Evolutionary conservation across 371 early-diverging fungal species (phyloP).

Genomic region (Rhizopus sp.): DNA sequence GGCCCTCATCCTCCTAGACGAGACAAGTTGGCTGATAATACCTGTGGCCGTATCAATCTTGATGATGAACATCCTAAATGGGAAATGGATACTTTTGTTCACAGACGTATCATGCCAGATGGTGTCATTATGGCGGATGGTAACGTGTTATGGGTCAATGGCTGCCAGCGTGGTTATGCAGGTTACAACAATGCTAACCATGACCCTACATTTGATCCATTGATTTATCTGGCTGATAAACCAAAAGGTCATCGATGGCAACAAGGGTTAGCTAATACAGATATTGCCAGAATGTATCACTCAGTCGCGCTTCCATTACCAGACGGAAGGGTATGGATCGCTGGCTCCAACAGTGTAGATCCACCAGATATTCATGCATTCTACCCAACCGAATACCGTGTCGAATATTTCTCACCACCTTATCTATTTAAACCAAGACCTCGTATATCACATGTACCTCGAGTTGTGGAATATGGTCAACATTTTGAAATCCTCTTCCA

Average conservation of each 20-base stretch:
- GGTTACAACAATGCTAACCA: conserved; percentile 54
- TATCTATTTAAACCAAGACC: conserved; percentile 61
- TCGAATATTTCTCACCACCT: conserved; percentile 69
- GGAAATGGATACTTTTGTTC: conserved; percentile 64
- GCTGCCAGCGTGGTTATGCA: conserved; percentile 64
- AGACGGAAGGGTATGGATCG: conserved; percentile 56
- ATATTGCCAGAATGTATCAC: conserved; percentile 73
- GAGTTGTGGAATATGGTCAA: conserved; percentile 45
- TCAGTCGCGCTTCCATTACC: conserved; percentile 69
- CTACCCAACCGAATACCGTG: conserved; percentile 67
- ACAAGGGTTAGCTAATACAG: conserved; percentile 46
- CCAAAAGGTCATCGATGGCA: conserved; percentile 54
- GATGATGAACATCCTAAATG: conserved; percentile 52
- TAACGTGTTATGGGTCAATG: conserved; percentile 61
- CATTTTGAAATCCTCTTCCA: conserved; percentile 41
- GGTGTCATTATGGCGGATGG: conserved; percentile 65
- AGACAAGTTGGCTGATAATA: conserved; percentile 36
- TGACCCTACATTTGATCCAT: conserved; percentile 60
- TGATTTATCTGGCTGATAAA: conserved; percentile 57
- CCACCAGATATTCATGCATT: conserved; percentile 47
- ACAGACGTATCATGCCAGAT: conserved; percentile 65
- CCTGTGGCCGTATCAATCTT: conserved; percentile 62
- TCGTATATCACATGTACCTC: conserved; percentile 50
- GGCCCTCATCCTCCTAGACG: neutral
- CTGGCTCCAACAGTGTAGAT: conserved; percentile 50